phyloP scores from a whole-genome alignment of 208 protist genomes.

The Acanthamoeba healyi region DNA sequence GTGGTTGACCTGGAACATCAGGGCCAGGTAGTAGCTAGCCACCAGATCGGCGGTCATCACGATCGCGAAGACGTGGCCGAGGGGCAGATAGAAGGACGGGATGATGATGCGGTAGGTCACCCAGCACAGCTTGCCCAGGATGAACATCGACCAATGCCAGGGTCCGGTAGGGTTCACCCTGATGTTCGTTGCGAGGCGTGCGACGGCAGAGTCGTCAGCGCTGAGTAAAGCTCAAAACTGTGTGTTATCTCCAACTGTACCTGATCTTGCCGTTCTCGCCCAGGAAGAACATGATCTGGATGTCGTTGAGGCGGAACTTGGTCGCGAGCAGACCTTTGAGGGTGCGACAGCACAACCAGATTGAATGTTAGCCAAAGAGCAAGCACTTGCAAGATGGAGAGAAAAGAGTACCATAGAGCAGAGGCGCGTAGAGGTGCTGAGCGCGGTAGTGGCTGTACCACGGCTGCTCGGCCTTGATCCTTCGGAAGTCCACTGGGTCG shows the following conservation, averaged over 20 bases:
- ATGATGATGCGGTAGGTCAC: conserved; percentile 84
- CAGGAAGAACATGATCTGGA: conserved; percentile 80
- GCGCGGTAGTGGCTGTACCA: conserved; percentile 78
- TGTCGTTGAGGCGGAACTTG: conserved; percentile 84
- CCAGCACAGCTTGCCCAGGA: conserved; percentile 81
- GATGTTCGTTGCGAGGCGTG: neutral
- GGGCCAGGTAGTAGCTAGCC: conserved; percentile 83
- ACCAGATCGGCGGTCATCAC: conserved; percentile 78
- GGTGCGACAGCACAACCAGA: neutral
- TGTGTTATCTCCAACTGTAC: neutral
- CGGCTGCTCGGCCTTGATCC: conserved; percentile 81
- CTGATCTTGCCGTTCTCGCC: conserved; percentile 56
- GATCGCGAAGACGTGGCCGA: conserved; percentile 67
- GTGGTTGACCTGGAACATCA: conserved; percentile 88
- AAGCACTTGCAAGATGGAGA: neutral
- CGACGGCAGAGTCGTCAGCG: too few relatives aligned
- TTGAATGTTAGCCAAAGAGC: neutral
- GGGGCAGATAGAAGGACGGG: conserved; percentile 65
- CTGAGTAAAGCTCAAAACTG: too few relatives aligned
- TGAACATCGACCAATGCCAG: conserved; percentile 69
- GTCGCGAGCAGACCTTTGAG: conserved; percentile 76
- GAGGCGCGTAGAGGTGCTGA: conserved; percentile 87
- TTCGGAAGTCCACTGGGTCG: conserved; percentile 80
- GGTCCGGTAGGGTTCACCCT: conserved; percentile 71
- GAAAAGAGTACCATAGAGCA: conserved; percentile 82